Base-by-base conservation (phyloP, 345 rosid species). In the Zanthoxylum bungeanum region DNA sequence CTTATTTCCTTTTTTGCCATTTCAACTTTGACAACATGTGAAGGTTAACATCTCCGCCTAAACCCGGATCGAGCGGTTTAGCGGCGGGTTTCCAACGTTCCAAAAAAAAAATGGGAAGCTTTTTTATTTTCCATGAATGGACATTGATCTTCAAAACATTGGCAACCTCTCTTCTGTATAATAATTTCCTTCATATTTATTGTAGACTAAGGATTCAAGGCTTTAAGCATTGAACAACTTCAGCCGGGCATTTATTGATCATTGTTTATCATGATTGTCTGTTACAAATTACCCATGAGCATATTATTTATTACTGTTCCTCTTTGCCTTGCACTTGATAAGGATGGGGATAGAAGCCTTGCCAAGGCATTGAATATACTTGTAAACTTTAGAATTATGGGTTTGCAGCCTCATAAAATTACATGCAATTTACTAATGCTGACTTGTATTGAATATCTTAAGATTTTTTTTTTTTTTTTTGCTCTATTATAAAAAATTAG, bases 201-300 rank as follows among this genome's bases (percentile, higher is more conserved):
- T 69, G 58, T 4, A 47, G 31, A 40, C 62, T 28, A 39, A 27
- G 63, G 50, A 39, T 55, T 14, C 37, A 27, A 17, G 39, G 52
- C 36, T 70, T 24, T 59, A 17, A 22, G 74, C 53, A 22, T 73
- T 64, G 81, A 70, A 64, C 76, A 47, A 64, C 61, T 76, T 74
- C 78, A 44, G n/a, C 76, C 31, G 34, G 34, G 69, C 74, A 77
- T 75, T 79, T 64, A 72, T 69, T 74, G 75, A 75, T 22, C 46
- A 42, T 34, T 81, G 58, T 60, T 56, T 68, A 36, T 64, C 40
- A 59, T 73, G 67, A 40, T 33, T 69, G 39, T 76, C 42, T 27
- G 9, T 66, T 62, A 31, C 78, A 47, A 60, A 40, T 61, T 70
- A 56, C 78, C 83, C 88, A 75, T 84, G 82, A 75, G 82, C 84